A percentile compares a stretch with the other conserved stretches of the same genome.
Evolutionary conservation across 2,329 filamentous ascomycete genomes (phyloP).

Genomic region (Colletotrichum falcatum): DNA sequence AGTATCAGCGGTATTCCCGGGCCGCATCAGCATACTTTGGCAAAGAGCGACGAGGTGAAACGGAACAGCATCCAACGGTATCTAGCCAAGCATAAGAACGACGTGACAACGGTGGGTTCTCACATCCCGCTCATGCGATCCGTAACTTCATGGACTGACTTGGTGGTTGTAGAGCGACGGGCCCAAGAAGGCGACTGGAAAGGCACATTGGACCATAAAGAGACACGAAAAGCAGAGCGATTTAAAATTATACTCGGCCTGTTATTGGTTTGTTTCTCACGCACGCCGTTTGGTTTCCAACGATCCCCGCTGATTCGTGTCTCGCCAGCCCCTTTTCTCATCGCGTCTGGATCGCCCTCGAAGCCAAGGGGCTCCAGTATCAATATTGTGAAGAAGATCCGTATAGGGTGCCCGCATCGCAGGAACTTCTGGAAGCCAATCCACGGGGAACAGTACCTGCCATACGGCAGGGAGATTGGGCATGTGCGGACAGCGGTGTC

Average conservation of each 20-base stretch:
- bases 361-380: conserved; percentile 81
- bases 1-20: conserved; percentile 75
- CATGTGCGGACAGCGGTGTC: conserved; percentile 83
- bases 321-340: conserved; percentile 80
- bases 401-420: conserved; percentile 73
- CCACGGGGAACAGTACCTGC: conserved; percentile 81
- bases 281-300: conserved; percentile 27
- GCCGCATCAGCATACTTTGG: conserved; percentile 79
- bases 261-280: conserved; percentile 75
- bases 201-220: conserved; percentile 75
- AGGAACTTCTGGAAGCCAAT: conserved; percentile 76
- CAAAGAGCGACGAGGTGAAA: conserved; percentile 82
- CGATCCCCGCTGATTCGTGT: conserved; percentile 70
- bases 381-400: conserved; percentile 90
- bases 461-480: conserved; percentile 83
- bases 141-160: background rate
- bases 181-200: conserved; percentile 75
- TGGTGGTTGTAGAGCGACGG: conserved; percentile 25
- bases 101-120: conserved; percentile 73
- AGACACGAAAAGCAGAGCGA: conserved; percentile 77
- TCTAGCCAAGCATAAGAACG: conserved; percentile 73
- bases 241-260: conserved; percentile 83
- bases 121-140: background rate
- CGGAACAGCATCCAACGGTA: conserved; percentile 81
- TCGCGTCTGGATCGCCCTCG: conserved; percentile 89